Percentiles rank a stretch among this genome's conserved stretches.
phyloP scores from a whole-genome alignment of 192 early-diverging fungal genomes.

The Mycoemilia scoparia region DNA sequence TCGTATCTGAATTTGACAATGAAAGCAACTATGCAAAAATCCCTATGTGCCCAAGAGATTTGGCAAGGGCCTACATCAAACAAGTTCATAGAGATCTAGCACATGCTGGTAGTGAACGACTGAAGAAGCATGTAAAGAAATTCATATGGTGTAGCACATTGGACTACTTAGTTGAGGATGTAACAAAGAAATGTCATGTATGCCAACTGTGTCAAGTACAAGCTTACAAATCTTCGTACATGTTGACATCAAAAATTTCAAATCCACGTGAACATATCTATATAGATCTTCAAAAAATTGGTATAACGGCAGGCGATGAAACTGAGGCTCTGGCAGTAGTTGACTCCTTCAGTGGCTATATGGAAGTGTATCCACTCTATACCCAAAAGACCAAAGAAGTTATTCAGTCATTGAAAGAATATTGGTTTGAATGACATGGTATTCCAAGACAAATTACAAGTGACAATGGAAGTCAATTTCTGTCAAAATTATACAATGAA shows the following conservation, averaged over 20 bases:
- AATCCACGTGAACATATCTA: constrained; percentile 6
- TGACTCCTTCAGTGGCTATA: constrained; percentile 5
- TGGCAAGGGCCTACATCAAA: neutral
- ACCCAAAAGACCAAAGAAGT: constrained; percentile 1
- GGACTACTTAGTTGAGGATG: neutral
- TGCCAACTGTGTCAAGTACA: constrained; percentile 8
- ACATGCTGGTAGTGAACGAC: constrained; percentile 3
- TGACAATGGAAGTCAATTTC: constrained; percentile 10
- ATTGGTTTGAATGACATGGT: constrained; percentile 6
- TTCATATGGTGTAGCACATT: neutral
- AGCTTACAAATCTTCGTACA: constrained; percentile 1
- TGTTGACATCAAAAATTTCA: neutral
- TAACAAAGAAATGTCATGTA: neutral
- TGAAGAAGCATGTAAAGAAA: neutral
- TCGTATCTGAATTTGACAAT: neutral
- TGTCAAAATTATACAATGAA: neutral
- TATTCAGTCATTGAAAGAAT: neutral
- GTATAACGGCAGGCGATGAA: neutral
- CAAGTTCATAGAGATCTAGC: neutral
- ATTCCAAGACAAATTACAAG: constrained; percentile 1
- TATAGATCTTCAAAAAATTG: constrained; percentile 7
- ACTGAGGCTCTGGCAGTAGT: constrained; percentile 3
- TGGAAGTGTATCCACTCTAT: constrained; percentile 1
- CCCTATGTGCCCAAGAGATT: neutral
- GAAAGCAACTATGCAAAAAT: neutral